These are phyloP conservation scores for Zea luxurians DNA, from an alignment of 176 grass and related monocot genomes.

Conservation along the genomic window DNA sequence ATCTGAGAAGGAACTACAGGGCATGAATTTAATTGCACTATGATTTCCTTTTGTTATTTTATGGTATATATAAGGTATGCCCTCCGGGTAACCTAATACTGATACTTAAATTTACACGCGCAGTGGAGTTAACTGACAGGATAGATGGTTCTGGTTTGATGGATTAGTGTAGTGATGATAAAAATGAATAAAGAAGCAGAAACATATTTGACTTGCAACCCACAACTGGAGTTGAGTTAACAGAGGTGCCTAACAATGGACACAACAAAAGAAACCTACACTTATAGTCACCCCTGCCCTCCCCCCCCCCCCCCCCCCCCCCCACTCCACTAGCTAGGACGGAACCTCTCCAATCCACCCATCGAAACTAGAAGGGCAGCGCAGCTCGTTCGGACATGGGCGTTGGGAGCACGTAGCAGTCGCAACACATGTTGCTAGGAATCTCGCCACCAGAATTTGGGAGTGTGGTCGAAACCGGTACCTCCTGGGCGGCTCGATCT, in stretches of 20 bases:
- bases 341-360: slow-evolving; percentile 3
- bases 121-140: slow-evolving; percentile 19
- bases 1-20: slow-evolving; percentile 4
- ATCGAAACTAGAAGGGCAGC: slow-evolving; percentile 12
- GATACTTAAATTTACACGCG: background rate
- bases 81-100: background rate
- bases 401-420: slow-evolving; percentile 2
- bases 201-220: background rate
- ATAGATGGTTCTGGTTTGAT: slow-evolving; percentile 21
- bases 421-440: background rate
- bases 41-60: background rate
- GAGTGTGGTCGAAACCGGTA: background rate
- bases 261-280: slow-evolving; percentile 22
- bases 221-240: background rate
- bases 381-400: slow-evolving; percentile 4
- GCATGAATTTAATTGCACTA: background rate
- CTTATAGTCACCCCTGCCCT: slow-evolving; percentile 13
- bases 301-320: background rate
- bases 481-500: slow-evolving; percentile 50
- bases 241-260: too few species aligned
- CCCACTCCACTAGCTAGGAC: slow-evolving; percentile 7
- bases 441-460: background rate
- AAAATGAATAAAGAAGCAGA: background rate
- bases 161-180: slow-evolving; percentile 17
- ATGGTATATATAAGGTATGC: background rate